Evolutionary conservation across 768 basidiomycete genomes (phyloP).

Genomic region (Pleurotus tuber-regium): DNA sequence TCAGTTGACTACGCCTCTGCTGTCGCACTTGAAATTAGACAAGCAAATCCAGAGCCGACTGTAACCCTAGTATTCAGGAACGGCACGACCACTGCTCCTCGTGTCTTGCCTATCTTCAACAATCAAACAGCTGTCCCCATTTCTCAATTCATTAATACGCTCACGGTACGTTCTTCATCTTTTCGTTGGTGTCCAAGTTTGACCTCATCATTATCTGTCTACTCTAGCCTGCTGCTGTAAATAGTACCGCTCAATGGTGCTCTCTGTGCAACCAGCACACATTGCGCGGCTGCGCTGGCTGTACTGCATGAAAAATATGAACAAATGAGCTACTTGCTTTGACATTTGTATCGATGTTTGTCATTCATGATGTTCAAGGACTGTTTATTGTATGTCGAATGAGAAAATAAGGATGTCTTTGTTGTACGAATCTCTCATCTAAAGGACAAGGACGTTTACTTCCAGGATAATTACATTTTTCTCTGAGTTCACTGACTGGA

Average conservation of each 20-base stretch:
- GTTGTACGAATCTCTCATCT: no score
- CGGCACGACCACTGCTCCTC: conserved; percentile 37
- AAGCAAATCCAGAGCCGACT: conserved; percentile 28
- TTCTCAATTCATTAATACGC: conserved; percentile 33
- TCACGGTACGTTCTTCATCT: conserved; percentile 28
- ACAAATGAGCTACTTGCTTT: no score
- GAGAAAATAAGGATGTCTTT: no score
- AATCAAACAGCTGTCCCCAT: conserved; percentile 31
- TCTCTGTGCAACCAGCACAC: conserved; percentile 38
- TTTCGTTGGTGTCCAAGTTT: neutral
- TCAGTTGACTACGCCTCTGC: conserved; percentile 41
- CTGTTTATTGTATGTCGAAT: no score
- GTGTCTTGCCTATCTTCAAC: conserved; percentile 31
- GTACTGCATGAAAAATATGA: no score
- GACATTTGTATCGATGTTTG: no score
- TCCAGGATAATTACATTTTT: no score
- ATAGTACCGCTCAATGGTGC: conserved; percentile 45
- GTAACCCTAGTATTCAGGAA: conserved; percentile 51
- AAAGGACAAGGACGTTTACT: no score
- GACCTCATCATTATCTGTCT: neutral
- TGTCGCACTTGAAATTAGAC: conserved; percentile 41
- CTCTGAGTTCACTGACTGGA: no score
- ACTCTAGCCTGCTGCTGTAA: conserved; percentile 35
- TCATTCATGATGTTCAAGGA: no score
- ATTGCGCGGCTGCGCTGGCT: conserved; percentile 33